These are phyloP conservation scores for Phytopythium vexans DNA, from an alignment of 352 stramenopile species.

Conservation along the genomic window DNA sequence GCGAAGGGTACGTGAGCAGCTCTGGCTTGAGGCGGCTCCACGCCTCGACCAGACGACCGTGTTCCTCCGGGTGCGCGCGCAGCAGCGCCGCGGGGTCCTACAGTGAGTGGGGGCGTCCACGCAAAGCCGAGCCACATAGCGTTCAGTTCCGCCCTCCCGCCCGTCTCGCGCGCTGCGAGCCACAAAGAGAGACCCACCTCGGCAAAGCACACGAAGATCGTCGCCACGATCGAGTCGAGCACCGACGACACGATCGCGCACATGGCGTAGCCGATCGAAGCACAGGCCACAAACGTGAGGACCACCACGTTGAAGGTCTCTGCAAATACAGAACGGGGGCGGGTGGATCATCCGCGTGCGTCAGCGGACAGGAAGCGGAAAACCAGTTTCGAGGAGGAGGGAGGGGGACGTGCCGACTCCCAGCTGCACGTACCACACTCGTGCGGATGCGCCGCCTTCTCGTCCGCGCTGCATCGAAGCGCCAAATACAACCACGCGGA, in stretches of 20 bases:
- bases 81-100: constrained; percentile 70
- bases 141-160: neutral
- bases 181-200: constrained; percentile 48
- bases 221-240: constrained; percentile 80
- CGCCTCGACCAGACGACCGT: constrained; percentile 63
- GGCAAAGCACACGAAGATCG: constrained; percentile 87
- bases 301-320: constrained; percentile 85
- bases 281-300: constrained; percentile 69
- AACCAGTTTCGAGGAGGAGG: neutral
- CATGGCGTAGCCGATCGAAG: constrained; percentile 81
- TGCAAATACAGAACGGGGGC: constrained; percentile 10
- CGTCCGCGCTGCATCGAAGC: constrained; percentile 58
- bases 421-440: constrained; percentile 57
- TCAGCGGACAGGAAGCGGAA: neutral
- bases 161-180: constrained; percentile 9
- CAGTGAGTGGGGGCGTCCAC: neutral
- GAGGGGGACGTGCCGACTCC: neutral
- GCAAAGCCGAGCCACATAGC: too few relatives aligned
- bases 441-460: constrained; percentile 25
- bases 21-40: constrained; percentile 74
- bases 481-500: constrained; percentile 70
- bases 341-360: neutral
- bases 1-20: constrained; percentile 42
- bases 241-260: constrained; percentile 82
- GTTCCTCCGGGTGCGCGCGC: constrained; percentile 66